These are phyloP conservation scores for Thraustochytrium striatum DNA, from an alignment of 352 stramenopile genomes.

Conservation along the genomic window DNA sequence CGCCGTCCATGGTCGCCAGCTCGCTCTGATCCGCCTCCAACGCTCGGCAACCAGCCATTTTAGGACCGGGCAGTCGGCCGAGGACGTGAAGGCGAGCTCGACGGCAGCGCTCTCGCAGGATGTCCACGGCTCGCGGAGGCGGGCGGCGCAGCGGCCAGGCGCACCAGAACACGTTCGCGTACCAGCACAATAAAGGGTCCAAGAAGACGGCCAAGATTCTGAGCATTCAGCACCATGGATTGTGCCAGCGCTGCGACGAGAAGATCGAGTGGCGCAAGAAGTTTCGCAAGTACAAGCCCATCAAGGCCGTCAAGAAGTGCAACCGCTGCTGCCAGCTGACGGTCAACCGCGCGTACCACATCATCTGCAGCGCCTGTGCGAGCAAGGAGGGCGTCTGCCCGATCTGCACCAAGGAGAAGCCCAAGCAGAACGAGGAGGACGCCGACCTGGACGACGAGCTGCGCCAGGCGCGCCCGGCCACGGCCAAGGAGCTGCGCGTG, in stretches of 20 bases:
- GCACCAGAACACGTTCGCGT: constrained; percentile 97
- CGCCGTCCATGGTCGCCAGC: not conserved
- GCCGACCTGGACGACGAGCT: constrained; percentile 48
- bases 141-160: constrained; percentile 75
- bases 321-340: constrained; percentile 82
- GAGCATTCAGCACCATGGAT: constrained; percentile 44
- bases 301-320: constrained; percentile 86
- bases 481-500: constrained; percentile 54
- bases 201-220: constrained; percentile 71
- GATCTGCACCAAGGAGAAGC: constrained; percentile 68
- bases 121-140: constrained; percentile 51
- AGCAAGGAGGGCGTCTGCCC: constrained; percentile 76
- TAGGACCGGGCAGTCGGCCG: not conserved
- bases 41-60: too few relatives aligned
- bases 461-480: constrained; percentile 61
- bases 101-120: constrained; percentile 10
- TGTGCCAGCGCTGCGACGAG: constrained; percentile 58
- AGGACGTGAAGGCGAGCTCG: not conserved
- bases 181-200: constrained; percentile 95
- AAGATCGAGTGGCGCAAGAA: constrained; percentile 98
- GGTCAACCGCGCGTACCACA: constrained; percentile 88
- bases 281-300: constrained; percentile 97
- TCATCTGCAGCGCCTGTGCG: constrained; percentile 80
- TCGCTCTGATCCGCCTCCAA: not conserved
- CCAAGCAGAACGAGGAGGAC: constrained; percentile 65